Base-by-base conservation (phyloP, 257 asterid genomes). In the Eucommia ulmoides region DNA sequence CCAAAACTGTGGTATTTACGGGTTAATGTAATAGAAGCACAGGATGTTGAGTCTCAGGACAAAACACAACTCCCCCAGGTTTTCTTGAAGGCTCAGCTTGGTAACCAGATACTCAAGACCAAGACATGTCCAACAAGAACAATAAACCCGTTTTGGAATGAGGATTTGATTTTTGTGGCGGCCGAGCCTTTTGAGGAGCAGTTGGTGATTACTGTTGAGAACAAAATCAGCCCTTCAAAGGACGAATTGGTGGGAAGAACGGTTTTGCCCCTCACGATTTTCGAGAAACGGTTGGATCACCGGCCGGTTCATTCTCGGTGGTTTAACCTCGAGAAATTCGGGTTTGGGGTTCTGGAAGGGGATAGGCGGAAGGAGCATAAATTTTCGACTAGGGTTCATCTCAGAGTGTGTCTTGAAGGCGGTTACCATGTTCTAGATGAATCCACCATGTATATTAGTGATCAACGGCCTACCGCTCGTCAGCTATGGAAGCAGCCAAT, bases 161-260 rank as follows among this genome's bases (percentile, higher is more conserved):
- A 83, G 71, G 94, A 83, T 53, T 45, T 80, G 22, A 10, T 83
- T 23, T 80, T 83, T 20, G 94, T 80, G 14, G 77, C 80, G 0
- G 94, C 88, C 0, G 94, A 83, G 80, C 94, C 94, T 15, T 83
- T 83, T 21, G 94, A 83, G 60, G 94, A 83, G 53, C 74, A 65
- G 2, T 38, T 83, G 23, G 65, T 77, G 29, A 57, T 83, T 19
- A 77, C 79, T 0, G 58, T 83, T 0, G 94, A 77, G 56, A 71
- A 70, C 21, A 71, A 67, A 54, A 26, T 52, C 1, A 55, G 57
- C 1, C 44, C 74, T 10, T 41, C 65, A 0, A 76, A 79, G 51
- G 89, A 74, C 51, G 93, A 76, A 24, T 50, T 68, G 3, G 72
- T 69, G 1, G 93, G 93, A 52, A 66, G 82, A 61, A 45, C 61